Evolutionary conservation across 1,284 basidiomycete genomes (phyloP), one percentile per base, ranked within the genome.

Genomic region (Austroboletus novae-zelandiae): DNA sequence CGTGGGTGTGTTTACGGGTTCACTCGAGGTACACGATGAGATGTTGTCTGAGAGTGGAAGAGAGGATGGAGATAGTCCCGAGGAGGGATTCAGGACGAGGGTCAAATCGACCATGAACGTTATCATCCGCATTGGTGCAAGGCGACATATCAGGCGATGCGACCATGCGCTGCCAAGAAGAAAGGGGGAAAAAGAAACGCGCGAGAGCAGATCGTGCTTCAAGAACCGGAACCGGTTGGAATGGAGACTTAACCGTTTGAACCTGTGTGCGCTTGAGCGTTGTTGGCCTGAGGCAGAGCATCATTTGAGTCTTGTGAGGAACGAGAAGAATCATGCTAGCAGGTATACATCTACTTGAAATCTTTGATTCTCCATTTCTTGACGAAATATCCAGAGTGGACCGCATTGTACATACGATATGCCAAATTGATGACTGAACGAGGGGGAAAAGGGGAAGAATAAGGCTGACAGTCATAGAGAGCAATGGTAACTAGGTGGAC

Each of bases 31-130:
- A 37, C 77, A 83, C 20, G 20, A 23, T 57, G 91, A 94, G 68
- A 62, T 94, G 18, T 66, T 85, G 15, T 87, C 86, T 2, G 83
- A 85, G 11, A 84, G 89, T 54, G 86, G 89, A 34, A 84, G 87
- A 23, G 20, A 23, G 5, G 20, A 5, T 23, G 5, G 20, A 23
- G 20, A 23, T 5, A 55, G 32, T 2, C 50, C 57, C 48, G 84
- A 89, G 50, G 76, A 87, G 51, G 73, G 65, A 9, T 81, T 84
- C 57, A 75, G 79, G 50, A 82, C 78, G n/a, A 75, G 89, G 50
- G 74, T 76, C 50, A 90, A 90, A 65, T 87, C 20, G 20, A 23
- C 20, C 20, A 23, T 23, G 20, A 23, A 73, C 49, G 67, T 88
- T 31, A 66, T 82, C 34, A 73, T 91, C 46, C 80, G 69, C 51